Conservation (phyloP, 805 yeast genomes). For the Scheffersomyces spartinae region DNA sequence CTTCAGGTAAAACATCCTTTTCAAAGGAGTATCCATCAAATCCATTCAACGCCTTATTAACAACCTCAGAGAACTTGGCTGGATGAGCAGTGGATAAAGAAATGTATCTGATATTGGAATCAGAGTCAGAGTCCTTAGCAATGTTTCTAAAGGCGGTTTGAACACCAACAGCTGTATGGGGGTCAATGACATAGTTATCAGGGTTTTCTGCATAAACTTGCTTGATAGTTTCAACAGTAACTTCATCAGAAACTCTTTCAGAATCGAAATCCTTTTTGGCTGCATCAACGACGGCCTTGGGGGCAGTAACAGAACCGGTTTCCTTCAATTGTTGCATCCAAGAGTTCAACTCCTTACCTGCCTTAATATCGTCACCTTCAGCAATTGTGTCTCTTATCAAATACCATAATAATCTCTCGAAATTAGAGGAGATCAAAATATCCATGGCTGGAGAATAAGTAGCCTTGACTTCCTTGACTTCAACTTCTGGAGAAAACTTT, state of each 20-base stretch:
- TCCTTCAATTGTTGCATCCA: slow-evolving; percentile 78
- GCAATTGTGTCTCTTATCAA: slow-evolving; percentile 66
- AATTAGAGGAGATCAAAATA: slow-evolving; percentile 86
- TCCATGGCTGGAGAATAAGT: slow-evolving; percentile 99
- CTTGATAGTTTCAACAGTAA: slow-evolving; percentile 73
- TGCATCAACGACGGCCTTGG: slow-evolving; percentile 46
- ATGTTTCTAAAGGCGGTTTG: slow-evolving; percentile 60
- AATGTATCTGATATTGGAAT: slow-evolving; percentile 36
- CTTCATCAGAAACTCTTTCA: slow-evolving; percentile 66
- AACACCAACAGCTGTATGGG: slow-evolving; percentile 94
- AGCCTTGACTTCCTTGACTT: slow-evolving; percentile 53
- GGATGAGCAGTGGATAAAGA: slow-evolving; percentile 98
- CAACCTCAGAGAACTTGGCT: slow-evolving; percentile 96
- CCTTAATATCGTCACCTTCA: slow-evolving; percentile 38
- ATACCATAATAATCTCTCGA: slow-evolving; percentile 94
- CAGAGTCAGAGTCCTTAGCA: slow-evolving; percentile 28
- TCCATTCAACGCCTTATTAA: slow-evolving; percentile 59
- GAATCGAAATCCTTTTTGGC: slow-evolving; percentile 67
- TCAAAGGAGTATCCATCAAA: slow-evolving; percentile 76
- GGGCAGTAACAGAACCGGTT: slow-evolving; percentile 66
- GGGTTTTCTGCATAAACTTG: slow-evolving; percentile 47
- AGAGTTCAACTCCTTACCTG: slow-evolving; percentile 58
- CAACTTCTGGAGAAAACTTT: slow-evolving; percentile 38
- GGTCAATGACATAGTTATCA: slow-evolving; percentile 77
- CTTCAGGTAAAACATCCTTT: slow-evolving; percentile 79